Conservation (phyloP, 2,329 filamentous ascomycete genomes). For the Elsinoe necatrix region DNA sequence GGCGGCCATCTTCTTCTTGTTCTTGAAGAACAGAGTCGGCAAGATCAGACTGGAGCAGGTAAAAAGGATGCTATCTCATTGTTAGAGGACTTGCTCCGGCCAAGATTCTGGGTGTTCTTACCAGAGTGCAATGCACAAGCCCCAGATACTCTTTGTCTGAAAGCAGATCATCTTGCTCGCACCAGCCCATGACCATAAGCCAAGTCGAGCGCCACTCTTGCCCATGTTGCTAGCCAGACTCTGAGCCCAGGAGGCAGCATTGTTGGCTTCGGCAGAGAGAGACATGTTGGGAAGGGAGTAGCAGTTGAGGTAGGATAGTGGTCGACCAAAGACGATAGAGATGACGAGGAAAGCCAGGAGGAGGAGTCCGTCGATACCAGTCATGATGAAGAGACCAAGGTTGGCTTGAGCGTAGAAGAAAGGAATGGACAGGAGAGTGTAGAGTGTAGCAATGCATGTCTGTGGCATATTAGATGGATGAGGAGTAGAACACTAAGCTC, state of each 20-base stretch:
- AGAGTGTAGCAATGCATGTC: slow-evolving; percentile 71
- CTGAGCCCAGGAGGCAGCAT: slow-evolving; percentile 47
- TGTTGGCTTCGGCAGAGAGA: slow-evolving; percentile 37
- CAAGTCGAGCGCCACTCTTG: slow-evolving; percentile 42
- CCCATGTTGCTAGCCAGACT: slow-evolving; percentile 46
- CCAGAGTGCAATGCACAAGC: slow-evolving; percentile 69
- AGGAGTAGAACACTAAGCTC: background rate
- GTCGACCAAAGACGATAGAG: slow-evolving; percentile 67
- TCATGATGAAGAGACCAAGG: slow-evolving; percentile 65
- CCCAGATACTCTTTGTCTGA: slow-evolving; percentile 83
- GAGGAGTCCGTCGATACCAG: slow-evolving; percentile 57
- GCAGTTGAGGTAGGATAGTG: slow-evolving; percentile 71
- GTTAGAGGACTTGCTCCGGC: slow-evolving; percentile 2
- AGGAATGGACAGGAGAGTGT: slow-evolving; percentile 60
- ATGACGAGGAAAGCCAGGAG: slow-evolving; percentile 72
- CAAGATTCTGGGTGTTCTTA: slow-evolving; percentile 30
- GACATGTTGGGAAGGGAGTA: slow-evolving; percentile 43
- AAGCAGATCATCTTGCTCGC: slow-evolving; percentile 60
- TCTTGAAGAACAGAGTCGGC: slow-evolving; percentile 43
- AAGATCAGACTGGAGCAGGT: slow-evolving; percentile 38
- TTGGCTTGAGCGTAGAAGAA: slow-evolving; percentile 74
- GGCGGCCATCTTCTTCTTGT: slow-evolving; percentile 32
- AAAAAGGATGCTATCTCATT: slow-evolving; percentile 35
- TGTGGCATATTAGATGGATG: slow-evolving; percentile 29
- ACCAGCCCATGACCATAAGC: slow-evolving; percentile 50